Evolutionary conservation across 306 rosid species (phyloP).

Genomic region (Malus orientalis): DNA sequence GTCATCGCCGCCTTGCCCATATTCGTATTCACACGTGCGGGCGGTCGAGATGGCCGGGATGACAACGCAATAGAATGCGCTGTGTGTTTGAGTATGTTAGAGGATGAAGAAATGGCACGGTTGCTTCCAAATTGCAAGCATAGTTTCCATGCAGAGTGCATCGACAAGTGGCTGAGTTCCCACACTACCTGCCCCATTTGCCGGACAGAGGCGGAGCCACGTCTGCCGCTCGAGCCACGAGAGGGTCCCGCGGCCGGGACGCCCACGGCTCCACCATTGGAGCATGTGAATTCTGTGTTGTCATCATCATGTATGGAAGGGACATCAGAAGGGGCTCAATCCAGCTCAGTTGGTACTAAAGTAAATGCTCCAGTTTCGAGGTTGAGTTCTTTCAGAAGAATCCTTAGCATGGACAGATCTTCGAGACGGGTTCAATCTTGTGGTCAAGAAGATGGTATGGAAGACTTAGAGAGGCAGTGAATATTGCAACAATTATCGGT

Average conservation of each 20-base stretch:
- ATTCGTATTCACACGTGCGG: slow-evolving; percentile 17
- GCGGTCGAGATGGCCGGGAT: background rate
- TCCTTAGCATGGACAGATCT: slow-evolving; percentile 45
- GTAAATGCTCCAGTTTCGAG: slow-evolving; percentile 29
- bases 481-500: background rate
- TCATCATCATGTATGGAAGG: slow-evolving; percentile 16
- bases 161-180: slow-evolving; percentile 49
- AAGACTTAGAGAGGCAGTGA: slow-evolving; percentile 54
- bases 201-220: slow-evolving; percentile 39
- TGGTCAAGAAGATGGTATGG: slow-evolving; percentile 7
- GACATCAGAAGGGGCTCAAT: slow-evolving; percentile 14
- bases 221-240: slow-evolving; percentile 24
- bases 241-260: slow-evolving; percentile 29
- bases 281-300: background rate
- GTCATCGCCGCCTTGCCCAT: slow-evolving; percentile 39
- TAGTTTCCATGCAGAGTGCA: slow-evolving; percentile 44
- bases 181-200: slow-evolving; percentile 56
- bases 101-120: slow-evolving; percentile 35
- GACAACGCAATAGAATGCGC: slow-evolving; percentile 30
- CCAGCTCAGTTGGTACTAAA: slow-evolving; percentile 8
- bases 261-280: slow-evolving; percentile 20
- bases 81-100: slow-evolving; percentile 44
- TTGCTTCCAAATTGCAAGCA: slow-evolving; percentile 59
- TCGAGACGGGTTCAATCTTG: slow-evolving; percentile 31
- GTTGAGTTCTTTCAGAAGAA: slow-evolving; percentile 47